Evolutionary conservation across 2,329 filamentous ascomycete genomes (phyloP).

Genomic region (Gliomastix tumulicola): DNA sequence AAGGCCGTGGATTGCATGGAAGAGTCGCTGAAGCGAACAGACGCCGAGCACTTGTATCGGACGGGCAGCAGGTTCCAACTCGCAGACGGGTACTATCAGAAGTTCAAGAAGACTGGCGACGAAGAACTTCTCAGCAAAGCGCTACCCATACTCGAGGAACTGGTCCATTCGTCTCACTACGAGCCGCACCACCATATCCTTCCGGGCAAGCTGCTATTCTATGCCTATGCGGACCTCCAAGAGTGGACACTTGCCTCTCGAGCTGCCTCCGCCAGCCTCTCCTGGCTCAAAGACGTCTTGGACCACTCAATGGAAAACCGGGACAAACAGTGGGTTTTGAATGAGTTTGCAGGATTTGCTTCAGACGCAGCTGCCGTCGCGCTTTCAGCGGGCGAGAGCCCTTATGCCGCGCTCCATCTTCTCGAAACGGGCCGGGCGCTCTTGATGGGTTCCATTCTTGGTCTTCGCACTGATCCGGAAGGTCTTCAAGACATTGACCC

Average conservation of each 20-base stretch:
- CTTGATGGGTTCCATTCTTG: background rate
- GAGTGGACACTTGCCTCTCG: background rate
- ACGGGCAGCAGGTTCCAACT: too few species aligned
- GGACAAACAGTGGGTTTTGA: background rate
- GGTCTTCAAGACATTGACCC: background rate
- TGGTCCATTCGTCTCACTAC: too few species aligned
- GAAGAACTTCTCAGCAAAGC: too few species aligned
- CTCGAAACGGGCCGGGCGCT: background rate
- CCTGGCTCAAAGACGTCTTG: background rate
- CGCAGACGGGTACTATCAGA: too few species aligned
- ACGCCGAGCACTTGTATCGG: too few species aligned
- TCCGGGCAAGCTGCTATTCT: too few species aligned
- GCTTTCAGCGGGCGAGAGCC: background rate
- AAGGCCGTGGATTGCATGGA: too few species aligned
- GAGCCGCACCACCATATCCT: too few species aligned
- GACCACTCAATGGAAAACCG: background rate
- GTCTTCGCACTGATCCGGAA: background rate
- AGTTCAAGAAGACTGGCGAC: too few species aligned
- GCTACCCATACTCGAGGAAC: too few species aligned
- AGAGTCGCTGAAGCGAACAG: too few species aligned
- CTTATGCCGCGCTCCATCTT: background rate
- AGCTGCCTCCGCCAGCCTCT: background rate
- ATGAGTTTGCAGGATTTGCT: background rate
- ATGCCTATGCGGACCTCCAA: too few species aligned
- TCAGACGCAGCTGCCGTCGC: background rate